Evolutionary conservation across 2,329 filamentous ascomycete genomes (phyloP), one percentile per base, ranked within the genome.

Genomic region (Neonectria hederae): DNA sequence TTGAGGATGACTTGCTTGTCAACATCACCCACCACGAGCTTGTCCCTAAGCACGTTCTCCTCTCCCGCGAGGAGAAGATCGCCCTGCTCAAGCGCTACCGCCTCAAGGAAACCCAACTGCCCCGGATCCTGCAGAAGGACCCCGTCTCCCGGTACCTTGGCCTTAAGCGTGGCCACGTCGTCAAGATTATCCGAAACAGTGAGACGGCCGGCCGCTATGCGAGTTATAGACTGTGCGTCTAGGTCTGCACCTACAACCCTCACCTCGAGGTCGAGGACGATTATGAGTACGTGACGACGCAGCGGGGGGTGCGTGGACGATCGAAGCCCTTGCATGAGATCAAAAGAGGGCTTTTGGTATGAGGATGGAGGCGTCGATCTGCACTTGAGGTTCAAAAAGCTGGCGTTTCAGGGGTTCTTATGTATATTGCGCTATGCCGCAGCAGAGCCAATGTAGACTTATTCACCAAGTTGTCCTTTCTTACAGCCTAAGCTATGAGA

Each of bases 1-100:
- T 95, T 73, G 96, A 98, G 84, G 92, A 96, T 78, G 96, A 99
- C 81, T 82, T 99, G 73, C 86, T 98, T 65, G 94, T 99, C 80
- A 99, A 99, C 82, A 98, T 99, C 80, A 98, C 95, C 64, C 92
- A 94, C 79, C 96, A 99, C 83, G 95, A 98, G 81, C 87, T 99
- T 60, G 96, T 99, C 30, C 96, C 96, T 48, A 94, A 92, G 78
- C 96, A 99, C 77, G 90, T 98, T 40, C 82, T 98, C 65, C 88
- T 99, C 61, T 97, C 93, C 74, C 87, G 89, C 49, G 93, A 97
- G 74, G 96, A 99, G 84, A 97, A 97, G 87, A 82, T 83, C 51
- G 91, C 92, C 40, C 83, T 99, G 75, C 85, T 99, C 65, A 89
- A 94, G 81, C 86, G 96, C 67, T 99, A 99, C 82, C 89, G 96